Conservation (phyloP, 2,329 filamentous ascomycete species). For the Penicillium sp. region DNA sequence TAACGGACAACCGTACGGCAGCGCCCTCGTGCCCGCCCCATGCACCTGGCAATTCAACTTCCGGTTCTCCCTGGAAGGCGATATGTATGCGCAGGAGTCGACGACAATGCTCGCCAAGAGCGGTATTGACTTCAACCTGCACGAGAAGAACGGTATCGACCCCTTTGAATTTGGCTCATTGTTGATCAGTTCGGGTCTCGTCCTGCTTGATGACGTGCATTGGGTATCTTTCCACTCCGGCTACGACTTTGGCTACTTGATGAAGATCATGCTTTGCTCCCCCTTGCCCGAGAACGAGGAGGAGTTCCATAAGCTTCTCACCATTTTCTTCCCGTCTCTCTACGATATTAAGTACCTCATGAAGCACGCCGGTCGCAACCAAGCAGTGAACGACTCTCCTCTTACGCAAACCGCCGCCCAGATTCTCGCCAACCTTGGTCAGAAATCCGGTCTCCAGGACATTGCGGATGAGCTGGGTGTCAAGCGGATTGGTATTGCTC, state of each 20-base stretch:
- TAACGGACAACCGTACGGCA: slow-evolving; percentile 52
- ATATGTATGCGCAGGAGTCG: slow-evolving; percentile 97
- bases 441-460: slow-evolving; percentile 89
- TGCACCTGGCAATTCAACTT: slow-evolving; percentile 99
- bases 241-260: slow-evolving; percentile 97
- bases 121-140: slow-evolving; percentile 85
- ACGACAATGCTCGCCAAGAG: slow-evolving; percentile 88
- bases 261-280: slow-evolving; percentile 85
- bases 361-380: slow-evolving; percentile 77
- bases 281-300: slow-evolving; percentile 85
- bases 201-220: slow-evolving; percentile 81
- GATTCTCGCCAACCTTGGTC: slow-evolving; percentile 80
- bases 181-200: slow-evolving; percentile 87
- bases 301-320: slow-evolving; percentile 85
- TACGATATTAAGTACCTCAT: slow-evolving; percentile 98
- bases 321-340: slow-evolving; percentile 87
- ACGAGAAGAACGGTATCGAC: slow-evolving; percentile 88
- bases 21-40: slow-evolving; percentile 63
- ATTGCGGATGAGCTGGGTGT: slow-evolving; percentile 92
- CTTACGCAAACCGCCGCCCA: slow-evolving; percentile 67
- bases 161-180: slow-evolving; percentile 85
- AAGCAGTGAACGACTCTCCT: slow-evolving; percentile 64
- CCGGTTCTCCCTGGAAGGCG: slow-evolving; percentile 87
- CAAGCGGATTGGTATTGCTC: slow-evolving; percentile 81
- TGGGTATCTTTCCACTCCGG: slow-evolving; percentile 99